Evolutionary conservation across 2,329 filamentous ascomycete species (phyloP).

Genomic region (Sporothrix luriei): DNA sequence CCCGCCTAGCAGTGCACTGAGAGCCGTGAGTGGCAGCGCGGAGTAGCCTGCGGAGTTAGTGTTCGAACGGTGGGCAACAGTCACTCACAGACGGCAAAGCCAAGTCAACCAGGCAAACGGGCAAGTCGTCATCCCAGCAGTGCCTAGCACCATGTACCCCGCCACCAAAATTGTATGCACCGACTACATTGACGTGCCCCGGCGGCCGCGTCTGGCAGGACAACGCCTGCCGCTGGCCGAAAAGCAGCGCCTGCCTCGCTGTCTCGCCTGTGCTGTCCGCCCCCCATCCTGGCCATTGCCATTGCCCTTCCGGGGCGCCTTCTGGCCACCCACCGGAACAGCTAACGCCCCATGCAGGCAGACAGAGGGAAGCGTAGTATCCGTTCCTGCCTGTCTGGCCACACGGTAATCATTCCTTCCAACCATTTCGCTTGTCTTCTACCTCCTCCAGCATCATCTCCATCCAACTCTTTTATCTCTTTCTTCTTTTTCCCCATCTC

Average conservation of each 20-base stretch:
- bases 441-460: slow-evolving; percentile 22
- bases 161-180: slow-evolving; percentile 2
- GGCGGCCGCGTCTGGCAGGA: slow-evolving; percentile 26
- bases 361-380: slow-evolving; percentile 5
- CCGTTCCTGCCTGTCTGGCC: slow-evolving; percentile 29
- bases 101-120: slow-evolving; percentile 17
- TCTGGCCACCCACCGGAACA: not conserved
- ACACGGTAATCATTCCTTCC: slow-evolving; percentile 30
- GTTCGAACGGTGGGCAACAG: not conserved
- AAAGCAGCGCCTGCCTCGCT: slow-evolving; percentile 23
- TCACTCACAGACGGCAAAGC: not conserved
- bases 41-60: no score
- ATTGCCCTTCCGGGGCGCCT: not conserved
- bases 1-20: not conserved
- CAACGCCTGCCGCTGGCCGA: slow-evolving; percentile 30
- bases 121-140: slow-evolving; percentile 43
- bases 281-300: slow-evolving; percentile 12
- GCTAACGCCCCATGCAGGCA: slow-evolving; percentile 2
- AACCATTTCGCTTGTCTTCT: slow-evolving; percentile 31
- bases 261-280: slow-evolving; percentile 15
- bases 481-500: slow-evolving; percentile 14
- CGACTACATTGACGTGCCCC: slow-evolving; percentile 26
- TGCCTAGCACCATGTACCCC: slow-evolving; percentile 38
- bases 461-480: slow-evolving; percentile 27
- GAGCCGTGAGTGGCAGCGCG: slow-evolving; percentile 26